Conservation (phyloP, 1,139 yeast genomes). For the Yamadazyma friedrichii region DNA sequence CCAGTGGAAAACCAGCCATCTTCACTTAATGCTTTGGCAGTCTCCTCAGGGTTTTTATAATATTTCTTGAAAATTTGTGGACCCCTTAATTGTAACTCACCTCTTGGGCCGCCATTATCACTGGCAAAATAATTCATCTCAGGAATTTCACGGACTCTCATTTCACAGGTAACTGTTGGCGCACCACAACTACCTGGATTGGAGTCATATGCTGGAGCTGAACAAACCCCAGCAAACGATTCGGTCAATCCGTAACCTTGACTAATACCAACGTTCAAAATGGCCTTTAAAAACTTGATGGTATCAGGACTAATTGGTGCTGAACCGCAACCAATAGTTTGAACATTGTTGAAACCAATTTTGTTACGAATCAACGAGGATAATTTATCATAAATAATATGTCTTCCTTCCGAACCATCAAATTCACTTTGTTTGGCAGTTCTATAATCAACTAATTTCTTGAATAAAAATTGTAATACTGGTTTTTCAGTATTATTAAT, state of each 20-base stretch:
- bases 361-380: conserved; percentile 51
- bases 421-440: conserved; percentile 26
- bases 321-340: conserved; percentile 51
- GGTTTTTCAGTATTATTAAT: conserved; percentile 37
- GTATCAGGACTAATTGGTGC: conserved; percentile 72
- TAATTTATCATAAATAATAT: conserved; percentile 46
- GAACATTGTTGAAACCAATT: conserved; percentile 55
- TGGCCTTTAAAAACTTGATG: conserved; percentile 58
- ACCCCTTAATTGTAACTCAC: conserved; percentile 67
- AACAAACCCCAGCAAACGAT: conserved; percentile 61
- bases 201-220: conserved; percentile 40
- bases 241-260: conserved; percentile 85
- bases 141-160: conserved; percentile 64
- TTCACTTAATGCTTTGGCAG: conserved; percentile 21
- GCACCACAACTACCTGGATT: conserved; percentile 69
- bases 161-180: conserved; percentile 50
- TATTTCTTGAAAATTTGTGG: conserved; percentile 63
- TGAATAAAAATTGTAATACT: conserved; percentile 25
- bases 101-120: conserved; percentile 43
- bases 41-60: conserved; percentile 50
- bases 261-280: conserved; percentile 54
- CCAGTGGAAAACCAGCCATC: conserved; percentile 75
- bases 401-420: conserved; percentile 31
- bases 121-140: conserved; percentile 58
- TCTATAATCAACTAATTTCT: conserved; percentile 31